phyloP scores from a whole-genome alignment of 768 basidiomycete species.

The Tulasnella sp. region DNA sequence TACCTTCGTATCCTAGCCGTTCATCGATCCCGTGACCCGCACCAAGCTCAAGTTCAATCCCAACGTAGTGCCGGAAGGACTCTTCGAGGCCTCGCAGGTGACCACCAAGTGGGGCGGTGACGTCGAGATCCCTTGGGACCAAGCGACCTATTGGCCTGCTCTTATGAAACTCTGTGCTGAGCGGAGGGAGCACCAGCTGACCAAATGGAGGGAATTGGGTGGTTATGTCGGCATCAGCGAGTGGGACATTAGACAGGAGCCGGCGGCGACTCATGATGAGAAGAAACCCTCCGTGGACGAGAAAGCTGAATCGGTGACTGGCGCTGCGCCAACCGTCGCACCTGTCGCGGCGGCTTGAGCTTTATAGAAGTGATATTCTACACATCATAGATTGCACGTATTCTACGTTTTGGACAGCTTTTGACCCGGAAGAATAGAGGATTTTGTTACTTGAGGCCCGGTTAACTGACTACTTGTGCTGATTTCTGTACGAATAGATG shows the following conservation, averaged over 20 bases:
- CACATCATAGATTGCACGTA: neutral
- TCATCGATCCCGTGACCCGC: slow-evolving; percentile 74
- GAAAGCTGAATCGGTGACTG: neutral
- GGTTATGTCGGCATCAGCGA: slow-evolving; percentile 62
- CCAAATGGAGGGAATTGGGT: slow-evolving; percentile 58
- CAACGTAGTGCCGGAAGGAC: slow-evolving; percentile 45
- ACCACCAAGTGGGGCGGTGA: slow-evolving; percentile 58
- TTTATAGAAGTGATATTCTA: neutral
- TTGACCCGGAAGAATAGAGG: neutral
- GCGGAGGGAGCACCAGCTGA: slow-evolving; percentile 39
- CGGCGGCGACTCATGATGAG: neutral
- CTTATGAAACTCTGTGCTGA: slow-evolving; percentile 45
- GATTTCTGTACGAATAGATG: neutral
- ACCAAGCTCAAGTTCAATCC: slow-evolving; percentile 38
- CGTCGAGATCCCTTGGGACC: slow-evolving; percentile 56
- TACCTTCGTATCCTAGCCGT: too few species aligned
- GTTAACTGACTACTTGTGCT: neutral
- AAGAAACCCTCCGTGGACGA: neutral
- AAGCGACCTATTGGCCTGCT: slow-evolving; percentile 63
- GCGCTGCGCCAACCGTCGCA: neutral
- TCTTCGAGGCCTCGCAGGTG: slow-evolving; percentile 61
- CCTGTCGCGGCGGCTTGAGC: neutral
- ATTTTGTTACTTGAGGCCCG: neutral
- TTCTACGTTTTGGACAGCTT: neutral
- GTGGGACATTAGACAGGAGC: slow-evolving; percentile 53